A percentile compares a stretch with the other conserved stretches of the same genome.
These are phyloP conservation scores for Aspergillus awamori DNA, from an alignment of 2,329 filamentous ascomycete genomes.

Conservation along the genomic window DNA sequence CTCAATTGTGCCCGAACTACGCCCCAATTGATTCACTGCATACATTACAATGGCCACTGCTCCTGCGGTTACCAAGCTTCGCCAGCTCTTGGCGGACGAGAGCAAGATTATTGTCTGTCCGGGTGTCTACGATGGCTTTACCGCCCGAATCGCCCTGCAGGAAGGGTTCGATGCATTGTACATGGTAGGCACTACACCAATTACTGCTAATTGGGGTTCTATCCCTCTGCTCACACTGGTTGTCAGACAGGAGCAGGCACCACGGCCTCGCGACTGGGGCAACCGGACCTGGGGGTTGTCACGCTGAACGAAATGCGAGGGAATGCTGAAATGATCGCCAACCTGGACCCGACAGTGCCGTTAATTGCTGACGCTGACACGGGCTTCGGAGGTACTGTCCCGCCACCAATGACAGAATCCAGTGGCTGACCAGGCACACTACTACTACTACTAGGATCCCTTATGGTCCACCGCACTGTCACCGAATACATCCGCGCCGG, in stretches of 20 bases:
- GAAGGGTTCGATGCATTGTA: constrained; percentile 8
- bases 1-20: background rate
- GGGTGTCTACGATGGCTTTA: constrained; percentile 12
- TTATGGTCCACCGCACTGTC: constrained; percentile 53
- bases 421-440: background rate
- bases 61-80: background rate
- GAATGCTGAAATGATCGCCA: constrained; percentile 52
- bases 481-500: constrained; percentile 57
- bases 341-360: constrained; percentile 35
- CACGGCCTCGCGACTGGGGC: constrained; percentile 1
- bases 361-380: constrained; percentile 31
- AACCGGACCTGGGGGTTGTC: constrained; percentile 45
- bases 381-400: constrained; percentile 22
- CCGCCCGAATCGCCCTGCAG: constrained; percentile 4
- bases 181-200: background rate
- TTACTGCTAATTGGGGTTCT: too few relatives aligned
- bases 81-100: background rate
- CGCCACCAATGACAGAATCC: background rate
- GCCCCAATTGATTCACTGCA: background rate
- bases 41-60: background rate
- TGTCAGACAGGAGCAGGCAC: constrained; percentile 3
- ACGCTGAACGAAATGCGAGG: constrained; percentile 49
- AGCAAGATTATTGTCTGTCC: constrained; percentile 3
- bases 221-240: background rate
- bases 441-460: constrained; percentile 2